Conservation (phyloP, 768 basidiomycete genomes). For the Rubroboletus pulcherrimus region DNA sequence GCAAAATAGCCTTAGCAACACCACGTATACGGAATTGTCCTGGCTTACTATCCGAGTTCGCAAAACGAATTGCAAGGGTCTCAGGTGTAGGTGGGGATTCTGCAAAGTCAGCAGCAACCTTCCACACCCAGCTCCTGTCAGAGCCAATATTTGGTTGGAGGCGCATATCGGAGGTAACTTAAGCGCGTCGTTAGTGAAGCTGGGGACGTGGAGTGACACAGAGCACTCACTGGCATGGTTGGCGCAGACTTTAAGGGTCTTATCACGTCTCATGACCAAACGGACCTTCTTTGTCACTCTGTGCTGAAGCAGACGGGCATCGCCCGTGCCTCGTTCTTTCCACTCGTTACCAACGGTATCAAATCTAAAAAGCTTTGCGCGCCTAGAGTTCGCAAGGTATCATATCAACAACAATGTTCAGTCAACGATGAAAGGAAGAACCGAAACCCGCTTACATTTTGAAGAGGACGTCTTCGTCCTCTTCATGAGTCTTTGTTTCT, state of each 20-base stretch:
- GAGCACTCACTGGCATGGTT: constrained; percentile 83
- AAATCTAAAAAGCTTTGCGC: constrained; percentile 98
- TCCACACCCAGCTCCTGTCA: constrained; percentile 99
- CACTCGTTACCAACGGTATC: constrained; percentile 75
- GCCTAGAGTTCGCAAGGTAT: constrained; percentile 51
- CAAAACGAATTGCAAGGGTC: constrained; percentile 97
- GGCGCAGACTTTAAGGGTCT: constrained; percentile 98
- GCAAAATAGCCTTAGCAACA: constrained; percentile 33
- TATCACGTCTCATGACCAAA: constrained; percentile 99
- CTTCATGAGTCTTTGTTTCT: constrained; percentile 91
- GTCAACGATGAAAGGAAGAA: neutral
- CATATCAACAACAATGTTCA: constrained; percentile 2
- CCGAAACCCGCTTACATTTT: constrained; percentile 71
- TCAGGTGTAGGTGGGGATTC: constrained; percentile 88
- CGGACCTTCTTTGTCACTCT: constrained; percentile 88
- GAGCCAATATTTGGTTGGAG: constrained; percentile 98
- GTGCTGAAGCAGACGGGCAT: constrained; percentile 88
- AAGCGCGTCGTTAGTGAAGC: constrained; percentile 2
- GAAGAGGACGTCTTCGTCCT: constrained; percentile 89
- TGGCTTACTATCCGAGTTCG: constrained; percentile 87
- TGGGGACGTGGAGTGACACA: neutral
- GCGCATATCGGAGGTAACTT: constrained; percentile 87
- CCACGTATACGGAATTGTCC: neutral
- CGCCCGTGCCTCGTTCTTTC: constrained; percentile 98
- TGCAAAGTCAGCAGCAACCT: constrained; percentile 92